phyloP scores from a whole-genome alignment of 805 yeast species.

The Torulaspora indica region DNA sequence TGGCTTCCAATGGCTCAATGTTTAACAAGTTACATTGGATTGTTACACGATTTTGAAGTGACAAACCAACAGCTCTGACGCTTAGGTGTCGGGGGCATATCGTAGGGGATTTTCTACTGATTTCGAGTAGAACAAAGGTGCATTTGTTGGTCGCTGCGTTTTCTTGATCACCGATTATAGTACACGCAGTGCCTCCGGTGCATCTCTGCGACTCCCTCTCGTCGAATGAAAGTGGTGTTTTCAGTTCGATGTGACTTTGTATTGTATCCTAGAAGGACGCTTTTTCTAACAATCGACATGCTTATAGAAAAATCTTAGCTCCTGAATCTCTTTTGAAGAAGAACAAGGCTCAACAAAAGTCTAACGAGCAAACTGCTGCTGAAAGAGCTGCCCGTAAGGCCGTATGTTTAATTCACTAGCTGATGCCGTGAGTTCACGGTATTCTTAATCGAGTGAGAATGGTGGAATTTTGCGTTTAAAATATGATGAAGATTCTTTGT shows the following conservation, averaged over 20 bases:
- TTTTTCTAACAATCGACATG: conserved; percentile 15
- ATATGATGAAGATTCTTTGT: conserved; percentile 50
- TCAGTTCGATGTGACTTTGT: conserved; percentile 39
- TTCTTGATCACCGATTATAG: conserved; percentile 14
- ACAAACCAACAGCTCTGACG: background rate
- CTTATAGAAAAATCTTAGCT: conserved; percentile 41
- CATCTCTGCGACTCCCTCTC: conserved; percentile 37
- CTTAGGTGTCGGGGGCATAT: too few relatives aligned
- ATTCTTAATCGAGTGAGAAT: background rate
- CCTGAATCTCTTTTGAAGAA: conserved; percentile 88
- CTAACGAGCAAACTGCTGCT: conserved; percentile 72
- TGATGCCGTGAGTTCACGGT: background rate
- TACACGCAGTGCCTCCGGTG: conserved; percentile 21
- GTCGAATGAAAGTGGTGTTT: conserved; percentile 40
- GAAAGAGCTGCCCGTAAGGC: conserved; percentile 72
- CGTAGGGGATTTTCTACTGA: conserved; percentile 33
- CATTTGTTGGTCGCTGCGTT: conserved; percentile 18
- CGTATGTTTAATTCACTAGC: conserved; percentile 49
- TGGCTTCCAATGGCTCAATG: background rate
- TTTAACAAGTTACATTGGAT: conserved; percentile 27
- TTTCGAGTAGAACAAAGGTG: conserved; percentile 27
- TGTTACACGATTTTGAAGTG: conserved; percentile 7
- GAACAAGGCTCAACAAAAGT: conserved; percentile 72
- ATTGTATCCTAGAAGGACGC: conserved; percentile 2
- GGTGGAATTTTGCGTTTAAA: conserved; percentile 2